Conservation (phyloP, 1,284 basidiomycete genomes). For the Anthracocystis walkeri region DNA sequence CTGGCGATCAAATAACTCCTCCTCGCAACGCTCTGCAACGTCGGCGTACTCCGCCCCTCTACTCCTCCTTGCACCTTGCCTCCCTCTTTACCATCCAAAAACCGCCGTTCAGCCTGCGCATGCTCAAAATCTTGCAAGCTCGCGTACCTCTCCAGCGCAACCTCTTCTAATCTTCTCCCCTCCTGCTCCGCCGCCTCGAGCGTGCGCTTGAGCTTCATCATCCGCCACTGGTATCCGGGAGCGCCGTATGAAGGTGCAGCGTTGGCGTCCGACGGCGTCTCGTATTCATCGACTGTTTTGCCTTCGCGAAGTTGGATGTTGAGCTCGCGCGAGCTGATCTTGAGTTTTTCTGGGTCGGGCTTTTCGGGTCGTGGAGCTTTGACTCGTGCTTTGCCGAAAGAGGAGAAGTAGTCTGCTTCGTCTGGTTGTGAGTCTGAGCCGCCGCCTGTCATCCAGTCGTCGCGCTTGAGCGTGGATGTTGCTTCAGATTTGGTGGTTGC, state of each 20-base stretch:
- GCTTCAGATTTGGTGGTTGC: constrained; percentile 66
- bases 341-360: constrained; percentile 80
- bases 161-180: constrained; percentile 77
- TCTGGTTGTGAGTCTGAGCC: constrained; percentile 68
- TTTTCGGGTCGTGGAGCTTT: constrained; percentile 71
- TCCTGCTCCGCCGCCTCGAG: constrained; percentile 92
- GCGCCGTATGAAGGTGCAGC: constrained; percentile 74
- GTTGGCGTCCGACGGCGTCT: constrained; percentile 52
- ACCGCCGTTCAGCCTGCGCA: constrained; percentile 83
- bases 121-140: constrained; percentile 83
- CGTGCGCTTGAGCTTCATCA: constrained; percentile 92
- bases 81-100: constrained; percentile 82
- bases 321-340: constrained; percentile 76
- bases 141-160: constrained; percentile 78
- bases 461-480: constrained; percentile 76
- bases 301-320: constrained; percentile 81
- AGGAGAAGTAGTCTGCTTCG: constrained; percentile 76
- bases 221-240: constrained; percentile 93
- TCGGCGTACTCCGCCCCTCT: constrained; percentile 68
- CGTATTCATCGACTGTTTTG: constrained; percentile 75
- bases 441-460: constrained; percentile 86
- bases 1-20: constrained; percentile 46
- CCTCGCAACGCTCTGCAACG: constrained; percentile 33
- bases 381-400: constrained; percentile 78
- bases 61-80: constrained; percentile 71